Base-by-base conservation (phyloP, 2,329 filamentous ascomycete species). In the Microcyclosporella mali region DNA sequence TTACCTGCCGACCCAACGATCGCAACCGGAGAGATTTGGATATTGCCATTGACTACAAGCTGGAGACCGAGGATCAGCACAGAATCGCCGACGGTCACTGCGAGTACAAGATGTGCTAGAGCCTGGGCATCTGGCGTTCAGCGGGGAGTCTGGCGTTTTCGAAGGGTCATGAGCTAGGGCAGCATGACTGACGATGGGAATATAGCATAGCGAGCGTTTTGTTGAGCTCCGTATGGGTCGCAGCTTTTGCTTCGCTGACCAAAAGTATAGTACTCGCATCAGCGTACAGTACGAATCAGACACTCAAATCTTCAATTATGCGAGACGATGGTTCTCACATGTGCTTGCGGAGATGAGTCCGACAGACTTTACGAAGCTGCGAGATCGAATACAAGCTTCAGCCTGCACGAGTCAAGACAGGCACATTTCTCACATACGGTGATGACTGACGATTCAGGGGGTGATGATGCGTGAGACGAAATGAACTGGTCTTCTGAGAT, bases 11-110 rank as follows among this genome's bases (percentile, higher is more conserved):
- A 69, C 92, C 92, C 40, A 98, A 95, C 65, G 77, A 84, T 51
- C 89, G 92, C 78, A 97, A 98, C 75, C 82, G 84, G 66, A 84
- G 92, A 54, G 92, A 98, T 66, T 76, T 98, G 42, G 92, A 98
- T 67, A 94, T 98, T 63, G 81, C 78, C 60, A 79, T 98, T 61
- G 74, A 81, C 34, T 97, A 97, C 71, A 75, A 80, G 60, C 78
- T 95, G 40, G 77, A 87, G 59, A 86, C 88, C 3, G 69, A 80
- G 18, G 89, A 97, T 63, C 67, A 70, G 25, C 84, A 75, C 50
- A 79, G 92, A 55, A 70, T 73, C 46, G 79, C 81, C 3, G 67
- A 81, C 60, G 90, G 88, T 43, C 65, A 70, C 50, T 86, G 84
- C 66, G 74, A 81, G 56, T 98, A 95, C 75, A 90, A 84, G 65